Percentiles rank a stretch among this genome's conserved stretches.
These are phyloP conservation scores for Trichoderma reesei DNA, from an alignment of 495 filamentous ascomycete species.

Conservation along the genomic window DNA sequence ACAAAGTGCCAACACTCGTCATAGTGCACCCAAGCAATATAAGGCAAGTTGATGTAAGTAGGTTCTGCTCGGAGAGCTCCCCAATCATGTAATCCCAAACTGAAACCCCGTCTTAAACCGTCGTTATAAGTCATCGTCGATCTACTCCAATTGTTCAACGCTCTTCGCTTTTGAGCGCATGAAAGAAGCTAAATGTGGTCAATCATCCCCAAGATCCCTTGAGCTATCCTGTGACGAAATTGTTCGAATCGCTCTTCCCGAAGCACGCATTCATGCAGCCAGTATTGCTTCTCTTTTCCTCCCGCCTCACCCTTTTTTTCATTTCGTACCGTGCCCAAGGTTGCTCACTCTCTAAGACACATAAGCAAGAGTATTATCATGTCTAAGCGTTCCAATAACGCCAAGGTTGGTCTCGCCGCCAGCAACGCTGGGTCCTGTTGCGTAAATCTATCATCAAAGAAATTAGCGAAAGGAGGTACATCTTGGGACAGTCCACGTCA, in stretches of 20 bases:
- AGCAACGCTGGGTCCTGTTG: slow-evolving; percentile 58
- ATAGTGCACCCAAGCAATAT: too few relatives aligned
- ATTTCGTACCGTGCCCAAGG: background rate
- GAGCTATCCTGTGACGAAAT: background rate
- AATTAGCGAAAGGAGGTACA: slow-evolving; percentile 12
- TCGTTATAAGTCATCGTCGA: background rate
- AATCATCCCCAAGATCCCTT: background rate
- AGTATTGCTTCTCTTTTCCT: background rate
- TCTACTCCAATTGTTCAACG: background rate
- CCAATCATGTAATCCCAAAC: background rate
- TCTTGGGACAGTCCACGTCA: background rate
- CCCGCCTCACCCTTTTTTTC: background rate
- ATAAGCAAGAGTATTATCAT: slow-evolving; percentile 46
- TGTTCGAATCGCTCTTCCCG: background rate
- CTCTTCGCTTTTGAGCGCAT: background rate
- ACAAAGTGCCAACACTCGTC: too few relatives aligned
- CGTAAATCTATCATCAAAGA: slow-evolving; percentile 40
- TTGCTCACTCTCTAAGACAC: background rate
- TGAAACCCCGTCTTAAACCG: background rate
- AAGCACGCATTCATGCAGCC: background rate
- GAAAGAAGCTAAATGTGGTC: background rate
- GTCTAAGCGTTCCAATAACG: slow-evolving; percentile 43
- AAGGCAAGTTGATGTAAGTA: background rate
- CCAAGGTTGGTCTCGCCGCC: slow-evolving; percentile 50
- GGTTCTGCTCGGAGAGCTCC: background rate